Evolutionary conservation across 352 stramenopile genomes (phyloP).

Genomic region (Halophytophthora batemanensis): DNA sequence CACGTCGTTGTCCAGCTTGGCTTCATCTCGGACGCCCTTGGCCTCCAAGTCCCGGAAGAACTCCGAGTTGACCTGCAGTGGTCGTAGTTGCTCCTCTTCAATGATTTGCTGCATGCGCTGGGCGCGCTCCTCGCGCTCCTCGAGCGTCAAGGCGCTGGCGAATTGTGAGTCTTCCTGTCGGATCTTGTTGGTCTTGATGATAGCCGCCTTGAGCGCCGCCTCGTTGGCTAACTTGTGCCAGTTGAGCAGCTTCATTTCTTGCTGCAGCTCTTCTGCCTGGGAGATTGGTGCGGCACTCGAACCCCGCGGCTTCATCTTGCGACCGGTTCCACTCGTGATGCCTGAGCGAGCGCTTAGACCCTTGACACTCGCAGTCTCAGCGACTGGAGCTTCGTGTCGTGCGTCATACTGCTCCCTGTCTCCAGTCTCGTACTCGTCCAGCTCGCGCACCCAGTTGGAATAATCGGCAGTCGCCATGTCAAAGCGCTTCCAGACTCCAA

Average conservation of each 20-base stretch:
- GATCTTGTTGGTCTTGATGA: constrained; percentile 88
- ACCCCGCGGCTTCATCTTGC: constrained; percentile 20
- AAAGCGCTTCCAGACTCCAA: constrained; percentile 7
- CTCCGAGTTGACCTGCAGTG: constrained; percentile 86
- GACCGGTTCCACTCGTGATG: constrained; percentile 8
- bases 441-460: constrained; percentile 52
- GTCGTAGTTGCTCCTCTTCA: constrained; percentile 89
- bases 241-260: constrained; percentile 93
- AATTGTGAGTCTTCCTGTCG: constrained; percentile 70
- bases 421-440: constrained; percentile 46
- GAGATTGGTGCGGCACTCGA: constrained; percentile 24
- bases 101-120: constrained; percentile 91
- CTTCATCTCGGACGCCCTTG: constrained; percentile 57
- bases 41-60: constrained; percentile 85
- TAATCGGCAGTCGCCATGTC: constrained; percentile 37
- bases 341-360: constrained; percentile 15
- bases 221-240: constrained; percentile 95
- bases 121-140: constrained; percentile 78
- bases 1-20: constrained; percentile 83
- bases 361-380: constrained; percentile 8
- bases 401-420: constrained; percentile 29
- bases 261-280: constrained; percentile 81
- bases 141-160: constrained; percentile 35
- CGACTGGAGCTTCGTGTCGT: constrained; percentile 17
- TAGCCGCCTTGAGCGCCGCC: constrained; percentile 87